Percentiles rank a stretch among this genome's conserved stretches.
Evolutionary conservation across 345 rosid genomes (phyloP).

Genomic region (Hibiscus syriacus): DNA sequence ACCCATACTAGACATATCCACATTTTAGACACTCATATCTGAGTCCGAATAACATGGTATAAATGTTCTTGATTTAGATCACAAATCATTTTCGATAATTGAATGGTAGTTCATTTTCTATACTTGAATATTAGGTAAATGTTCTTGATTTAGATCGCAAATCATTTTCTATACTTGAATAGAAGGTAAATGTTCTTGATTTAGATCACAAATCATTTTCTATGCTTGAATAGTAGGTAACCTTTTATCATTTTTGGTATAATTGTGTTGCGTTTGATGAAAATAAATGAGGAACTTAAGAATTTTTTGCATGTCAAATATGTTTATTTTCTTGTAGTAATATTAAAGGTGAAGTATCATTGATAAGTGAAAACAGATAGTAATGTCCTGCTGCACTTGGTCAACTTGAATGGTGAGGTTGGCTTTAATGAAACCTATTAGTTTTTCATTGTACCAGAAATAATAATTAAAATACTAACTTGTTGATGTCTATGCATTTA

Average conservation of each 20-base stretch:
- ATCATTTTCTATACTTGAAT: too few species aligned
- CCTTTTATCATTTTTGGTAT: not conserved
- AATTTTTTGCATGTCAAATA: not conserved
- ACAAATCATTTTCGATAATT: not conserved
- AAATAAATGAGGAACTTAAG: not conserved
- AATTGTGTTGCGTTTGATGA: not conserved
- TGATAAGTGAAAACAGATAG: not conserved
- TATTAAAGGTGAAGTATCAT: not conserved
- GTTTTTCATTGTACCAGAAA: not conserved
- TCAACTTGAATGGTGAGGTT: not conserved
- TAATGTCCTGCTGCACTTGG: not conserved
- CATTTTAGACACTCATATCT: not conserved
- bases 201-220: not conserved
- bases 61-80: not conserved
- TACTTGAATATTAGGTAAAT: too few species aligned
- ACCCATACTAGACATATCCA: too few species aligned
- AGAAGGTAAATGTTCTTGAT: too few species aligned
- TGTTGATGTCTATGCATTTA: not conserved
- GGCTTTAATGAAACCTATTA: not conserved
- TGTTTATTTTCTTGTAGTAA: not conserved
- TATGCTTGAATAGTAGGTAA: not conserved
- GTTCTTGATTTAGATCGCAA: not conserved
- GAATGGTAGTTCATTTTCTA: not conserved
- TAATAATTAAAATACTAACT: not conserved
- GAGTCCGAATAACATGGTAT: not conserved